Evolutionary conservation across 305 asterid species (phyloP), one percentile per base, ranked within the genome.

Genomic region (Fraxinus nigra): DNA sequence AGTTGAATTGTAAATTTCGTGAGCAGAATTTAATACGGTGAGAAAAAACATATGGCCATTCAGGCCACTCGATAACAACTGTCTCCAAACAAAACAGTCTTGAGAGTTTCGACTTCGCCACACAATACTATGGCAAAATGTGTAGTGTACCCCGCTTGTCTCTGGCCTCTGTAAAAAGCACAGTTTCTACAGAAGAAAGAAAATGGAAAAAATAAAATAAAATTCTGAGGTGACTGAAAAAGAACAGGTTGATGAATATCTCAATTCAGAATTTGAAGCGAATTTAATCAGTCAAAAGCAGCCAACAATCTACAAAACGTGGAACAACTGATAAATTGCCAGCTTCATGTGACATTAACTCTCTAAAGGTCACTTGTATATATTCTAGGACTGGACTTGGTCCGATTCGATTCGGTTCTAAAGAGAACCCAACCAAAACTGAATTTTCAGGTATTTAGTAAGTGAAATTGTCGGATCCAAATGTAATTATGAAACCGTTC

Each of bases 1-100:
- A 75, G 89, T 82, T 86, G 72, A 85, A 87, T 86, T 72, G 83
- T 85, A 84, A 87, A 87, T 79, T 85, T 89, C 88, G 33, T 22
- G 73, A 83, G 59, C 78, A 84, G 76, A 79, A 82, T 82, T 72
- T 34, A 70, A 76, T 61, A 76, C 22, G 35, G 51, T 81, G 82
- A 16, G 22, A 77, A 82, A 32, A 28, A 51, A 51, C 20, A 82
- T 14, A 16, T 51, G 63, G 63, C 8, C 63, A 3, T 51, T 51
- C 22, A 51, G 24, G 87, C 84, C 84, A 75, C 69, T 72, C 78
- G 85, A 82, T 82, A 83, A 79, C 80, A 78, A 75, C 82, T 78
- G 84, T 87, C 87, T 87, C 89, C 87, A 35, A 70, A 51, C 63
- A 51, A 16, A 51, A n/a, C 63, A 51, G 63, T 51, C 61, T 51